Evolutionary conservation across 1,284 basidiomycete species (phyloP).

Genomic region (Phellinidium pouzarii): DNA sequence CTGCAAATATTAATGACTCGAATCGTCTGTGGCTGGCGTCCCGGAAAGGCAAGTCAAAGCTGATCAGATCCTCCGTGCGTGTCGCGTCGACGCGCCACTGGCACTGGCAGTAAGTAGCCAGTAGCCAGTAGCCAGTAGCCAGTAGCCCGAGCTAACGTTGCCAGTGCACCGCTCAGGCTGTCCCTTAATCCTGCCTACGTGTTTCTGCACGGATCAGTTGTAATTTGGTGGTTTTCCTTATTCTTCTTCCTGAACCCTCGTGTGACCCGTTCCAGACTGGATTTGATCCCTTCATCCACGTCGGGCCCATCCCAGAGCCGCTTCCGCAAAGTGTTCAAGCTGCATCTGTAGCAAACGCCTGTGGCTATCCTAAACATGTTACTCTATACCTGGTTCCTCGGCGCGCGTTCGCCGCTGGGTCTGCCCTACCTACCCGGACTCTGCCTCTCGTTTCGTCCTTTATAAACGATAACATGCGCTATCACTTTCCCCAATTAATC

Average conservation of each 20-base stretch:
- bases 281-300: constrained; percentile 6
- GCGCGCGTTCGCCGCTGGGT: constrained; percentile 13
- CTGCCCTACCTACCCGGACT: constrained; percentile 15
- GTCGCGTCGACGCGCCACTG: constrained; percentile 5
- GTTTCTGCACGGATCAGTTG: constrained; percentile 12
- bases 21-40: neutral
- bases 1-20: too few relatives aligned
- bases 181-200: neutral
- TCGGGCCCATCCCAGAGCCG: constrained; percentile 14
- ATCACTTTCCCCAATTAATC: constrained; percentile 2
- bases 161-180: neutral
- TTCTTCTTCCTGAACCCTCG: neutral
- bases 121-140: neutral
- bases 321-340: constrained; percentile 9
- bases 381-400: constrained; percentile 12
- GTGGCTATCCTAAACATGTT: constrained; percentile 19
- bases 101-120: neutral
- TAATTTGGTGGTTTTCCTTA: constrained; percentile 6
- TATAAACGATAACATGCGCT: constrained; percentile 7
- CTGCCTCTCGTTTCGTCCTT: constrained; percentile 10
- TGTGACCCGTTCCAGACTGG: constrained; percentile 7
- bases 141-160: neutral
- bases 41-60: constrained; percentile 5
- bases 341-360: constrained; percentile 1
- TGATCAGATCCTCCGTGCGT: neutral